A percentile compares a stretch with the other conserved stretches of the same genome.
Conservation (phyloP, 1,284 basidiomycete species). For the Ceratobasidium sp. region DNA sequence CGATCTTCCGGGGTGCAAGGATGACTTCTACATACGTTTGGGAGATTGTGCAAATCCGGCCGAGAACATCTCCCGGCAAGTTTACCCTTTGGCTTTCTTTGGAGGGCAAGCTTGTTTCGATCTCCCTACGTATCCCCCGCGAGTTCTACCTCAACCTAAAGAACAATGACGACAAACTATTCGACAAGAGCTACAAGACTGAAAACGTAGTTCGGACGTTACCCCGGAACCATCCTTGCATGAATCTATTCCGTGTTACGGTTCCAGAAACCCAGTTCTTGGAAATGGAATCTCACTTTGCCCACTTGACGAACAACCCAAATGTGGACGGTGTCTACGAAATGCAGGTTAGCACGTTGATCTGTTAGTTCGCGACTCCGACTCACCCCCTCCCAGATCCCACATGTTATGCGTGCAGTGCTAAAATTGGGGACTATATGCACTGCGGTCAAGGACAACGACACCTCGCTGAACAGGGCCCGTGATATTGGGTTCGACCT, state of each 20-base stretch:
- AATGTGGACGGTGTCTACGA: slow-evolving; percentile 97
- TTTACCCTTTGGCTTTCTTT: slow-evolving; percentile 92
- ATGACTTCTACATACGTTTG: slow-evolving; percentile 79
- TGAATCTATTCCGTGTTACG: slow-evolving; percentile 84
- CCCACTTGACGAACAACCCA: slow-evolving; percentile 91
- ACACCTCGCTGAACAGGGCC: slow-evolving; percentile 83
- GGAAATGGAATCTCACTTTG: slow-evolving; percentile 90
- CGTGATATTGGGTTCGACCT: slow-evolving; percentile 88
- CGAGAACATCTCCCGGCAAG: slow-evolving; percentile 80
- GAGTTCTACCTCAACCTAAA: slow-evolving; percentile 95
- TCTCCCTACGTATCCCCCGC: slow-evolving; percentile 87
- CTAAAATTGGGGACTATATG: slow-evolving; percentile 89
- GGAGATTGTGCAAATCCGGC: slow-evolving; percentile 93
- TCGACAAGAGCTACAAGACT: slow-evolving; percentile 76
- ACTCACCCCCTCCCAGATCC: slow-evolving; percentile 65
- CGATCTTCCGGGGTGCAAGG: slow-evolving; percentile 82
- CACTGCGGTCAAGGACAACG: slow-evolving; percentile 68
- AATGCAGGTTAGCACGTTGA: slow-evolving; percentile 70
- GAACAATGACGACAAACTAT: slow-evolving; percentile 69
- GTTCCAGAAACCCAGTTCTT: slow-evolving; percentile 88
- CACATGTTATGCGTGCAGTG: slow-evolving; percentile 84
- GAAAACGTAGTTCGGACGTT: slow-evolving; percentile 82
- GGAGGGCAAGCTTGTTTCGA: slow-evolving; percentile 79
- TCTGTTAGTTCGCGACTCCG: slow-evolving; percentile 6
- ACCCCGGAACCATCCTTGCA: slow-evolving; percentile 81